phyloP scores from a whole-genome alignment of 371 early-diverging fungal species.

The Parasitella parasitica region DNA sequence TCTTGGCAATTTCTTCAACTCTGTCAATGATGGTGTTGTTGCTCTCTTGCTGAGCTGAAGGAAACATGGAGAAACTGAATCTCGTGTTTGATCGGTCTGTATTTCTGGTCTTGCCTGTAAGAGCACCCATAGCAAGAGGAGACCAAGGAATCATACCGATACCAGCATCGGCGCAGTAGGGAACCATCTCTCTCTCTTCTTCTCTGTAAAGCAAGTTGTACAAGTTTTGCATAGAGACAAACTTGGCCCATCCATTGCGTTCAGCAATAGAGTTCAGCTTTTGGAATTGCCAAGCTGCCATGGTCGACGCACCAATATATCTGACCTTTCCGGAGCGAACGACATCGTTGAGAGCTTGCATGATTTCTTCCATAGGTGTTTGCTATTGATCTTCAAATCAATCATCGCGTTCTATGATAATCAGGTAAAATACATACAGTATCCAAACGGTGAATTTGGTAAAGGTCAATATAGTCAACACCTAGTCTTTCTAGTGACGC shows the following conservation, averaged over 20 bases:
- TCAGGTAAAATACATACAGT: slow-evolving; percentile 21
- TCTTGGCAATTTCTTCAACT: slow-evolving; percentile 44
- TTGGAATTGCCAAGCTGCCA: slow-evolving; percentile 40
- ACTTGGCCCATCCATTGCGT: slow-evolving; percentile 53
- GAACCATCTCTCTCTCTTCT: slow-evolving; percentile 63
- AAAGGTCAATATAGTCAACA: slow-evolving; percentile 61
- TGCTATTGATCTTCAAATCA: slow-evolving; percentile 13
- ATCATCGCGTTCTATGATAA: no score
- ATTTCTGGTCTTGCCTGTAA: slow-evolving; percentile 35
- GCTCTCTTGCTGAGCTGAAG: neutral
- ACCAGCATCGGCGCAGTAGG: slow-evolving; percentile 42
- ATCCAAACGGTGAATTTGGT: slow-evolving; percentile 49
- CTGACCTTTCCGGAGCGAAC: slow-evolving; percentile 52
- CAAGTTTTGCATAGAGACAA: slow-evolving; percentile 51
- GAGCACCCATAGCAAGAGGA: slow-evolving; percentile 45
- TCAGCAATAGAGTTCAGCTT: slow-evolving; percentile 47
- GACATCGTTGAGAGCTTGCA: slow-evolving; percentile 57
- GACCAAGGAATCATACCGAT: slow-evolving; percentile 56
- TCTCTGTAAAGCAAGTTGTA: slow-evolving; percentile 60
- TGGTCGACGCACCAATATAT: slow-evolving; percentile 37
- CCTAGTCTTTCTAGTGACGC: slow-evolving; percentile 46
- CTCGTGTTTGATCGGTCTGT: slow-evolving; percentile 1
- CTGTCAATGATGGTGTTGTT: slow-evolving; percentile 34
- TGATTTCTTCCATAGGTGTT: slow-evolving; percentile 51
- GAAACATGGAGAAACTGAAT: neutral